Base-by-base conservation (phyloP, 2,329 filamentous ascomycete genomes). In the Xylaria sp. region DNA sequence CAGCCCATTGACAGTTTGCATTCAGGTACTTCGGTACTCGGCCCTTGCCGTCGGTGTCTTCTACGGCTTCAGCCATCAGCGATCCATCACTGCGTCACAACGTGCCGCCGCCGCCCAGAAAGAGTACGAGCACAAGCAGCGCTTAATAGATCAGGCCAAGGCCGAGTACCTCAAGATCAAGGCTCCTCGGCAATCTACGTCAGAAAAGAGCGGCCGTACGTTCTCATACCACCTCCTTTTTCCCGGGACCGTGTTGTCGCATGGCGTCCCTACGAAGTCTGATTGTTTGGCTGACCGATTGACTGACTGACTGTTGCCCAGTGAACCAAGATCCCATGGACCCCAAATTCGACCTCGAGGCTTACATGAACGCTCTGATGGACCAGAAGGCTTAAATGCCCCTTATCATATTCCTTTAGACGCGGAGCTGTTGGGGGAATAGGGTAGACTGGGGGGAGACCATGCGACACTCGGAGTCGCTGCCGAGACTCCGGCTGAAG, bases 41-140 rank as follows among this genome's bases (percentile, higher is more conserved):
- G 92, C 92, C 75, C 90, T 99, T 68, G 90, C 87, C 73, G 82
- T 91, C 72, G 94, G 94, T 75, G 80, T 97, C 75, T 88, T 96
- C 80, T 99, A 99, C 82, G 94, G 94, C 76, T 86, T 96, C 81
- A 90, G 88, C 78, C 93, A 96, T 82, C 94, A 99, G 81, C 83
- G 88, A 73, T 84, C 85, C 64, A 88, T 99, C 76, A 87, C 80
- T 68, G 77, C 89, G 59, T 77, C 83, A 71, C 86, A 92, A 73
- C 89, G 87, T 78, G 78, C 83, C 63, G 81, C 86, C 68, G 84
- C 87, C 70, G 83, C 85, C 70, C 80, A 95, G 77, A 85, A 86
- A 74, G 91, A 96, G 76, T 97, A 93, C 76, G 83, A 92, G 74
- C 89, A 91, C 79, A 95, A 97, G 84, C 84, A 92, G 79, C 85